Conservation (phyloP, 371 early-diverging fungal genomes). For the Syncephalastrum monosporum region DNA sequence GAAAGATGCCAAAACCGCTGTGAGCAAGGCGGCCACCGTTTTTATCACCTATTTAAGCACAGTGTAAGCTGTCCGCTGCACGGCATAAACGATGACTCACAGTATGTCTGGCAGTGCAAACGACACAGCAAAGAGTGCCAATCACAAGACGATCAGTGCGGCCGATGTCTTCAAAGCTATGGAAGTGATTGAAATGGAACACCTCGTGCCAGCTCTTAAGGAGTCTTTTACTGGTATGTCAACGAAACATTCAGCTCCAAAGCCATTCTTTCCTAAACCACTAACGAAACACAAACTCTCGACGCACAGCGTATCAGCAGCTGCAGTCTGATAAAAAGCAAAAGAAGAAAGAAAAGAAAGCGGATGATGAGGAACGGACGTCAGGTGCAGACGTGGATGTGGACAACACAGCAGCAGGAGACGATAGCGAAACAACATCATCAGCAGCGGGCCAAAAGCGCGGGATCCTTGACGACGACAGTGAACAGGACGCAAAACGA, state of each 20-base stretch:
- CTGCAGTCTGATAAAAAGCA: constrained; percentile 18
- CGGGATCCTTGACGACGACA: neutral
- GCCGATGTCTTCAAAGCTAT: constrained; percentile 60
- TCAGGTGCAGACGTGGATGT: neutral
- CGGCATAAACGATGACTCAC: neutral
- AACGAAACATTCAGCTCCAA: neutral
- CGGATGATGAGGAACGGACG: constrained; percentile 9
- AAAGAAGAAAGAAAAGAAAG: constrained; percentile 19
- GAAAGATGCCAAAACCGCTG: constrained; percentile 61
- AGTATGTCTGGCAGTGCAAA: constrained; percentile 35
- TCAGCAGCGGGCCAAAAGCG: neutral
- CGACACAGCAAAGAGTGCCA: constrained; percentile 49
- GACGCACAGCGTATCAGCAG: constrained; percentile 11
- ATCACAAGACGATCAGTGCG: constrained; percentile 58
- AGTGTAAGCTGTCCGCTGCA: constrained; percentile 34
- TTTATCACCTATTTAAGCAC: constrained; percentile 64
- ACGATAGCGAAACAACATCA: constrained; percentile 5
- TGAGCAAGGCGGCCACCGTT: constrained; percentile 60
- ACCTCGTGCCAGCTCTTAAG: constrained; percentile 25
- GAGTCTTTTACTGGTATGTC: constrained; percentile 11
- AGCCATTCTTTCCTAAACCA: neutral
- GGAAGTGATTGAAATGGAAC: constrained; percentile 54
- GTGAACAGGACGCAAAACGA: constrained; percentile 3
- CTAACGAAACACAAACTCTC: neutral
- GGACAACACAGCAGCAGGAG: neutral